Base-by-base conservation (phyloP, 306 rosid species). In the Inga oerstediana region DNA sequence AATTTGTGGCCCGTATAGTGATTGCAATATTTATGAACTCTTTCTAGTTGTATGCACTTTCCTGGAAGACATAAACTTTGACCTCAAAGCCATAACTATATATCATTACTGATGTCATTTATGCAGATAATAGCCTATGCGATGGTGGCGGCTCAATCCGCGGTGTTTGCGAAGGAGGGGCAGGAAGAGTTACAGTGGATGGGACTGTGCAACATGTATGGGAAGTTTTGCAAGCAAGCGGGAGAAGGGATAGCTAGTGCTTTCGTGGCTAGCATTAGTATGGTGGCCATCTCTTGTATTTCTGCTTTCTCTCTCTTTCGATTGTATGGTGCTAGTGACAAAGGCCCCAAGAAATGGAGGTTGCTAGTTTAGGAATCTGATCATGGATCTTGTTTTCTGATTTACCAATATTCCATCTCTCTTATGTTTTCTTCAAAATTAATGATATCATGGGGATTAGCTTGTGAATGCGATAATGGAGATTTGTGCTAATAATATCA, bases 221-320 rank as follows among this genome's bases (percentile, higher is more conserved):
- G 88, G 67, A 92, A 93, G 81, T 96, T 93, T 85, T 96, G 98
- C 83, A 92, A 90, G 87, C 97, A 92, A 87, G 94, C 88, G 5
- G 94, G 92, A 69, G 97, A 92, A 84, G 99, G 98, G 76, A 64
- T 96, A 10, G 97, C 89, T 3, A 85, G 88, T 83, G 89, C 98
- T 20, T 24, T 90, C 10, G 62, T 93, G 10, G 94, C 74, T 76
- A 88, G 94, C 89, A 69, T 91, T n/a, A 80, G 91, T 72, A 88
- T 86, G 87, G 94, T 96, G 70, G 67, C 84, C 43, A 49, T 93
- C 16, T 93, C 99, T 46, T 88, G 90, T 68, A 85, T 96, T 67
- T 96, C 97, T 78, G 97, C 97, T 67, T 96, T 92, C 85, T 89
- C 88, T 72, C 97, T 96, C 75, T 96, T 96, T 84, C 97, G 97